Percentiles rank a stretch among this genome's conserved stretches.
Evolutionary conservation across 768 basidiomycete genomes (phyloP).

Genomic region (Coprinopsis cinerea): DNA sequence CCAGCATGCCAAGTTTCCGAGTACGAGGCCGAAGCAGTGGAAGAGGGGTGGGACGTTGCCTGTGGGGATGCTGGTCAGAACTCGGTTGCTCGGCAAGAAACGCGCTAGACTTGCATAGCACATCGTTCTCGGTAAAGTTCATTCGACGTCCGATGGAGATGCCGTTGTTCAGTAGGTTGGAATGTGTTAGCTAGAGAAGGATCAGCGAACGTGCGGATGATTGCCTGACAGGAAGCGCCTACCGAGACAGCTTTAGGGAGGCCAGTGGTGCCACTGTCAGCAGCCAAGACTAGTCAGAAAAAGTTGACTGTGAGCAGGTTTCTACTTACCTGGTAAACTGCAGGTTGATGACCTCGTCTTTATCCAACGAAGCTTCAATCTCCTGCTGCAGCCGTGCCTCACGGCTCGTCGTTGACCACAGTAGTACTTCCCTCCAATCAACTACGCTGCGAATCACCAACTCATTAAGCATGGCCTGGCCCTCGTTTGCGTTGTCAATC

Average conservation of each 20-base stretch:
- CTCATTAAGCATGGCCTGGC: slow-evolving; percentile 30
- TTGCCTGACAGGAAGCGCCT: slow-evolving; percentile 16
- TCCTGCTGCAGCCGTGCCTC: slow-evolving; percentile 40
- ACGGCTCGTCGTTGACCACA: slow-evolving; percentile 54
- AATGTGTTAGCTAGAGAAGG: slow-evolving; percentile 60
- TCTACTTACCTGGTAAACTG: slow-evolving; percentile 78
- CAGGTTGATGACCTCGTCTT: slow-evolving; percentile 73
- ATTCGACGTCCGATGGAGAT: slow-evolving; percentile 67
- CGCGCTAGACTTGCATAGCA: slow-evolving; percentile 46
- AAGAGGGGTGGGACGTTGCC: slow-evolving; percentile 83
- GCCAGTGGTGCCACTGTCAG: slow-evolving; percentile 70
- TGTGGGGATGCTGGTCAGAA: slow-evolving; percentile 19
- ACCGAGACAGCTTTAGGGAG: slow-evolving; percentile 81
- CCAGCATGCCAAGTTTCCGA: slow-evolving; percentile 80
- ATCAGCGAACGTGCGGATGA: no score
- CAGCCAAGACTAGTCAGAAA: no score
- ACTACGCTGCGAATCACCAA: slow-evolving; percentile 43
- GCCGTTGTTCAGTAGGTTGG: slow-evolving; percentile 74
- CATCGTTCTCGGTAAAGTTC: slow-evolving; percentile 57
- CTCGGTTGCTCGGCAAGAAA: neutral
- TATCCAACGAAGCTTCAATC: slow-evolving; percentile 34
- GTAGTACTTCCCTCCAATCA: slow-evolving; percentile 67
- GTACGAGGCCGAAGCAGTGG: slow-evolving; percentile 84
- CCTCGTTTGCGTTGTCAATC: slow-evolving; percentile 51
- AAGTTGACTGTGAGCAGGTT: no score